Evolutionary conservation across 148 eudicot species (phyloP).

Genomic region (Chenopodium album): DNA sequence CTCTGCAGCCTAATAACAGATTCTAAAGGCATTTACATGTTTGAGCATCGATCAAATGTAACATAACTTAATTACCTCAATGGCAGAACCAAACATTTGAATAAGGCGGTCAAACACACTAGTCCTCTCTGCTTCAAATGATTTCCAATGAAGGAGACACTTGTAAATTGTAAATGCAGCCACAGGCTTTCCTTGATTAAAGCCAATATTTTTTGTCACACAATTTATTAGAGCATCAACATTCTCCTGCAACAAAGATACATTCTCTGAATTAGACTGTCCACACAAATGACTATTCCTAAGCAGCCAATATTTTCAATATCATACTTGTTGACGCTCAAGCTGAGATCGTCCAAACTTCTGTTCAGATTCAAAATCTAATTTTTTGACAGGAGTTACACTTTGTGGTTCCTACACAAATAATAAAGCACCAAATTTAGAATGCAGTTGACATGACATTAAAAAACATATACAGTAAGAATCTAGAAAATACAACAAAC

Average conservation of each 20-base stretch:
- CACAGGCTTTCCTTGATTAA: slow-evolving; percentile 90
- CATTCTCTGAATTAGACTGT: slow-evolving; percentile 14
- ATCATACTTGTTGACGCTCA: slow-evolving; percentile 71
- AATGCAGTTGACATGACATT: slow-evolving; percentile 11
- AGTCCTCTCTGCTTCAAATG: slow-evolving; percentile 97
- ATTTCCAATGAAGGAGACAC: slow-evolving; percentile 96
- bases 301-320: slow-evolving; percentile 7
- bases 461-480: background rate
- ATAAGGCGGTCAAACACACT: slow-evolving; percentile 96
- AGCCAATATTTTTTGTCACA: slow-evolving; percentile 77
- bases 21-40: background rate
- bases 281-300: background rate
- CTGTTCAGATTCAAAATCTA: slow-evolving; percentile 64
- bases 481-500: background rate
- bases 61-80: slow-evolving; percentile 60
- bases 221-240: slow-evolving; percentile 79
- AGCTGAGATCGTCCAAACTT: slow-evolving; percentile 50
- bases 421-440: slow-evolving; percentile 1
- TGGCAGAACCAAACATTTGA: slow-evolving; percentile 94
- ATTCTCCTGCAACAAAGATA: slow-evolving; percentile 63
- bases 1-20: background rate
- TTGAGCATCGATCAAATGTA: background rate
- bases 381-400: slow-evolving; percentile 53
- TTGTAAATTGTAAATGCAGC: slow-evolving; percentile 94
- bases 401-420: slow-evolving; percentile 57